These are phyloP conservation scores for Suillus variegatus DNA, from an alignment of 768 basidiomycete species.

Conservation along the genomic window DNA sequence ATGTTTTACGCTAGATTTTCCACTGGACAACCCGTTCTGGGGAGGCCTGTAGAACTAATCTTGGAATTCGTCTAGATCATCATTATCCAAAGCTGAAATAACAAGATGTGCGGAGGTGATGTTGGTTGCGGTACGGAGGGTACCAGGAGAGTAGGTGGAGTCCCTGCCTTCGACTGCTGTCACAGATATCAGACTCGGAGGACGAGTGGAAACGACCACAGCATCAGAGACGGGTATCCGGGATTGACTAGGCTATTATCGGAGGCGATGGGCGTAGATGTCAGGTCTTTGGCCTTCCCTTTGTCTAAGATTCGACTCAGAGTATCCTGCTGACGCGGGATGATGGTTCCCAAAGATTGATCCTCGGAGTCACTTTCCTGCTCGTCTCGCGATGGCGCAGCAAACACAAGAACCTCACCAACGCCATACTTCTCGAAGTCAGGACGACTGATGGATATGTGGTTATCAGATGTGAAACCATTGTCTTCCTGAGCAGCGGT, in stretches of 20 bases:
- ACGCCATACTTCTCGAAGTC: constrained; percentile 56
- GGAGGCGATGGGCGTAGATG: not conserved
- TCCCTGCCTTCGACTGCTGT: not conserved
- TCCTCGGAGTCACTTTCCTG: constrained; percentile 46
- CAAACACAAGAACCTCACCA: constrained; percentile 61
- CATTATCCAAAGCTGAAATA: constrained; percentile 53
- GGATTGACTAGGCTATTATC: not conserved
- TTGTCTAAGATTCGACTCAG: constrained; percentile 9
- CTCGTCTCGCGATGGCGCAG: constrained; percentile 23
- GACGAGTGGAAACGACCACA: not conserved
- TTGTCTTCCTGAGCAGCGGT: not conserved
- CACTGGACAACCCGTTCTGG: not conserved
- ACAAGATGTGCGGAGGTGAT: constrained; percentile 40
- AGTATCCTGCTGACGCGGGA: constrained; percentile 15
- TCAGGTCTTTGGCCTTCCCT: not conserved
- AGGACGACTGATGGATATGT: constrained; percentile 28
- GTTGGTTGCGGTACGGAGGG: constrained; percentile 21
- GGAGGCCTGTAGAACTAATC: constrained; percentile 70
- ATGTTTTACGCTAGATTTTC: constrained; percentile 1
- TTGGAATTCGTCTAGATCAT: constrained; percentile 73
- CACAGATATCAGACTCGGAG: constrained; percentile 1
- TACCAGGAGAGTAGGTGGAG: constrained; percentile 7
- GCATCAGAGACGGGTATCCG: not conserved
- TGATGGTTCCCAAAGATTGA: constrained; percentile 24
- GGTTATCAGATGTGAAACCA: constrained; percentile 31